Percentiles rank a stretch among this genome's conserved stretches.
Conservation (phyloP, 768 basidiomycete species). For the Boletus tomentosulus region DNA sequence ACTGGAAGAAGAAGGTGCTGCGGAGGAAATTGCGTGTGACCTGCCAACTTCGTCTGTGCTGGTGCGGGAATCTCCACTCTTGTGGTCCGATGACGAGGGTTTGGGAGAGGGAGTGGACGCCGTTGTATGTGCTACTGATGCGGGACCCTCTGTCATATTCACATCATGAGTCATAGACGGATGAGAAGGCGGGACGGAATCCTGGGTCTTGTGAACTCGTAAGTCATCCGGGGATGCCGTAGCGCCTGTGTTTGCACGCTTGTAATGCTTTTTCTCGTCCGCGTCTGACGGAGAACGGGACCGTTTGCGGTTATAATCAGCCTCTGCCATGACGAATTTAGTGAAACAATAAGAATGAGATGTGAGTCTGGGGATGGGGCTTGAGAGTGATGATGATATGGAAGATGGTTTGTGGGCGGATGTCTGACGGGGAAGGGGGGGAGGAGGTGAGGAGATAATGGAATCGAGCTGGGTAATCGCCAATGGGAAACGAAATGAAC, state of each 20-base stretch:
- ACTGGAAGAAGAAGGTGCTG: constrained; percentile 45
- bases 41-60: constrained; percentile 36
- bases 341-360: constrained; percentile 36
- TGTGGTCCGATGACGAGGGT: constrained; percentile 41
- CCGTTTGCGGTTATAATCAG: constrained; percentile 79
- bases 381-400: constrained; percentile 40
- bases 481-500: constrained; percentile 27
- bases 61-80: constrained; percentile 37
- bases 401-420: constrained; percentile 36
- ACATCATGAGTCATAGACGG: constrained; percentile 49
- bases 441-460: constrained; percentile 54
- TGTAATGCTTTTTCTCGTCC: constrained; percentile 75
- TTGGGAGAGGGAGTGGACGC: constrained; percentile 58
- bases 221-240: constrained; percentile 60
- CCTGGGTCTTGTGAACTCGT: constrained; percentile 44
- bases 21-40: constrained; percentile 45
- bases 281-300: constrained; percentile 83
- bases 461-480: constrained; percentile 52
- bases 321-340: constrained; percentile 81
- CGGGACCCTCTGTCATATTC: constrained; percentile 54
- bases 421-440: constrained; percentile 51
- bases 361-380: constrained; percentile 41
- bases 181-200: constrained; percentile 37
- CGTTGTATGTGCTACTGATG: constrained; percentile 39
- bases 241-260: constrained; percentile 81